phyloP scores from a whole-genome alignment of 805 yeast species.

The Grigorovia jiainica region DNA sequence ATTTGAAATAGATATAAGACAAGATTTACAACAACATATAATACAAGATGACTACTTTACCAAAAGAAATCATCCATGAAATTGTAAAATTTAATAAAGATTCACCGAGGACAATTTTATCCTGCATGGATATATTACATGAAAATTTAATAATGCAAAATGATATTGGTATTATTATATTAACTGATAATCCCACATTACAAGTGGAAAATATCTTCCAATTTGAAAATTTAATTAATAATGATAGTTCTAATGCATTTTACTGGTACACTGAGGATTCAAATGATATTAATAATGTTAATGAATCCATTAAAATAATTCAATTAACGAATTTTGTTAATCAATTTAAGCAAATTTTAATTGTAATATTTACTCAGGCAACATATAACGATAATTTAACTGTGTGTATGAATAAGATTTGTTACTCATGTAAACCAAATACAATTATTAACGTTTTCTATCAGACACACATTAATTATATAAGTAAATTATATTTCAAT shows the following conservation, averaged over 20 bases:
- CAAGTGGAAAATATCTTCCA: conserved; percentile 6
- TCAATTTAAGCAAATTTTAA: conserved; percentile 10
- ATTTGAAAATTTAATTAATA: conserved; percentile 9
- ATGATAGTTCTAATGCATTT: conserved; percentile 6
- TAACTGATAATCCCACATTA: conserved; percentile 11
- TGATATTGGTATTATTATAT: conserved; percentile 17
- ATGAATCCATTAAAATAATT: not conserved
- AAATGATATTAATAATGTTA: conserved; percentile 7
- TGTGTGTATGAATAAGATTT: conserved; percentile 8
- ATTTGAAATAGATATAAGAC: too few species aligned
- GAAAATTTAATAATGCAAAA: conserved; percentile 8
- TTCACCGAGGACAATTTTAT: conserved; percentile 16
- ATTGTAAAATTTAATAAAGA: conserved; percentile 15
- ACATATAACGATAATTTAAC: conserved; percentile 18
- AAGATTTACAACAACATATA: too few species aligned
- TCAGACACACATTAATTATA: conserved; percentile 15
- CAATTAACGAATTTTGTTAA: conserved; percentile 7
- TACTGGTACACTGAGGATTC: conserved; percentile 7
- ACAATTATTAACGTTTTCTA: conserved; percentile 18
- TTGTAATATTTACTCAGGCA: conserved; percentile 16
- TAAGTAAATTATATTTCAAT: conserved; percentile 22
- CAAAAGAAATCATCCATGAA: conserved; percentile 19
- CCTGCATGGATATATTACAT: conserved; percentile 18
- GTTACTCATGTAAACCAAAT: conserved; percentile 3
- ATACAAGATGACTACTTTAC: conserved; percentile 11